These are phyloP conservation scores for Sclerotinia borealis DNA, from an alignment of 2,329 filamentous ascomycete species.

Conservation along the genomic window DNA sequence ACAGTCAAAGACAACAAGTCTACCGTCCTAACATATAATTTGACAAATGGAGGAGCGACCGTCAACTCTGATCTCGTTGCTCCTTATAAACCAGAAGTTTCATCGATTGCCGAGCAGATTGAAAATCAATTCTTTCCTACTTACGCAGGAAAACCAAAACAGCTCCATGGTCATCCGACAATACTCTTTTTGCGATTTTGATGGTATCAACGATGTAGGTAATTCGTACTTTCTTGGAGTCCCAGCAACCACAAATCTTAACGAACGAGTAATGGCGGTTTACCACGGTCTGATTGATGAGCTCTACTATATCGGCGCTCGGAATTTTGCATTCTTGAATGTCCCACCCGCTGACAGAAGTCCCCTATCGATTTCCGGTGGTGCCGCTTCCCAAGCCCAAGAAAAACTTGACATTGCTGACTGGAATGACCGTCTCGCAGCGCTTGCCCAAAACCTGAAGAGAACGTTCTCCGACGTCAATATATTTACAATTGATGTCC, in stretches of 20 bases:
- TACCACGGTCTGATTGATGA: conserved; percentile 38
- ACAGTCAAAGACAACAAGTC: conserved; percentile 40
- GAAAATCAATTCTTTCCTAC: conserved; percentile 38
- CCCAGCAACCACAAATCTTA: conserved; percentile 31
- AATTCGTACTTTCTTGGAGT: conserved; percentile 39
- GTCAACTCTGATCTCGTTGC: conserved; percentile 35
- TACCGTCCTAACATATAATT: conserved; percentile 43
- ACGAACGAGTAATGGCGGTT: conserved; percentile 38
- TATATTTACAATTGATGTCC: conserved; percentile 48
- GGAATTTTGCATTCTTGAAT: conserved; percentile 54
- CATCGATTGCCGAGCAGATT: conserved; percentile 36
- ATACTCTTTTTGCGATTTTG: conserved; percentile 36
- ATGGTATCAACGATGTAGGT: conserved; percentile 51
- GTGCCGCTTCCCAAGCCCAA: conserved; percentile 29
- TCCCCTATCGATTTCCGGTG: conserved; percentile 42
- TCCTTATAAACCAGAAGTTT: conserved; percentile 34
- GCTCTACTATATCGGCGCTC: conserved; percentile 46
- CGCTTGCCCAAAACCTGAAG: conserved; percentile 35
- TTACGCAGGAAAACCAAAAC: conserved; percentile 32
- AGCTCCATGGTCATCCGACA: conserved; percentile 20
- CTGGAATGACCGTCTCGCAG: conserved; percentile 44
- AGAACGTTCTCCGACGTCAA: conserved; percentile 38
- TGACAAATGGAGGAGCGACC: conserved; percentile 42
- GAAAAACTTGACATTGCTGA: conserved; percentile 42
- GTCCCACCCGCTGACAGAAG: conserved; percentile 53